These are phyloP conservation scores for Boletus edulis DNA, from an alignment of 768 basidiomycete genomes.

Conservation along the genomic window DNA sequence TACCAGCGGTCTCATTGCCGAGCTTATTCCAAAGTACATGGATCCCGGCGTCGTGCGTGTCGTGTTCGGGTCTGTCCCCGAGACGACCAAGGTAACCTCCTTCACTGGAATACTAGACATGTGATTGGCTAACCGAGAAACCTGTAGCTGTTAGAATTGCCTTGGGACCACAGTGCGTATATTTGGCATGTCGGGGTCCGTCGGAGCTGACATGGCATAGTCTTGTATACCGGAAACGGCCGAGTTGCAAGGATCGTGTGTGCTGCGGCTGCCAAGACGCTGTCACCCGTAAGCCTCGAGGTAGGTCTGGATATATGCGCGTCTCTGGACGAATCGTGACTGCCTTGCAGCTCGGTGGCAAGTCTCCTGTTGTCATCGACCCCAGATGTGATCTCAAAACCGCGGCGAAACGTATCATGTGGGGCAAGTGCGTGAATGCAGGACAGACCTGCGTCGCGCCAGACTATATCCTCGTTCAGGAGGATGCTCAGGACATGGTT, in stretches of 20 bases:
- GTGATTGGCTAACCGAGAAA: not conserved
- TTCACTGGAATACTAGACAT: not conserved
- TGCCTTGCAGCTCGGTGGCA: conserved; percentile 56
- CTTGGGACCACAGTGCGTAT: conserved; percentile 57
- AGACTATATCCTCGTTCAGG: conserved; percentile 50
- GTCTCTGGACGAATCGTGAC: not conserved
- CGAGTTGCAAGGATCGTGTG: conserved; percentile 68
- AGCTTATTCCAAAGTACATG: conserved; percentile 73
- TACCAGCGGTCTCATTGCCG: conserved; percentile 54
- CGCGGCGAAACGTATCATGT: conserved; percentile 69
- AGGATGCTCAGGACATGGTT: conserved; percentile 37
- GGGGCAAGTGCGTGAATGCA: conserved; percentile 78
- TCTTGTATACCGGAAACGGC: conserved; percentile 57
- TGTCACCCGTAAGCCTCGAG: conserved; percentile 68
- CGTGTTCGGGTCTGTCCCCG: conserved; percentile 64
- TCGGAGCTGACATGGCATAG: conserved; percentile 14
- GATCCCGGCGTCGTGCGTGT: conserved; percentile 65
- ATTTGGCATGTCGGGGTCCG: not conserved
- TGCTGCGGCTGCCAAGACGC: conserved; percentile 69
- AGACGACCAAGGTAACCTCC: conserved; percentile 53
- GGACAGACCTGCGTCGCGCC: conserved; percentile 76
- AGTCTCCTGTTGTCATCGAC: conserved; percentile 75
- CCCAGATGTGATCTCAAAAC: conserved; percentile 61
- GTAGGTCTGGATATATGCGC: conserved; percentile 23
- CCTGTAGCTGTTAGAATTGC: conserved; percentile 63